A percentile compares a stretch with the other conserved stretches of the same genome.
Conservation (phyloP, 116 monocot species). For the Phalaenopsis hybrid region DNA sequence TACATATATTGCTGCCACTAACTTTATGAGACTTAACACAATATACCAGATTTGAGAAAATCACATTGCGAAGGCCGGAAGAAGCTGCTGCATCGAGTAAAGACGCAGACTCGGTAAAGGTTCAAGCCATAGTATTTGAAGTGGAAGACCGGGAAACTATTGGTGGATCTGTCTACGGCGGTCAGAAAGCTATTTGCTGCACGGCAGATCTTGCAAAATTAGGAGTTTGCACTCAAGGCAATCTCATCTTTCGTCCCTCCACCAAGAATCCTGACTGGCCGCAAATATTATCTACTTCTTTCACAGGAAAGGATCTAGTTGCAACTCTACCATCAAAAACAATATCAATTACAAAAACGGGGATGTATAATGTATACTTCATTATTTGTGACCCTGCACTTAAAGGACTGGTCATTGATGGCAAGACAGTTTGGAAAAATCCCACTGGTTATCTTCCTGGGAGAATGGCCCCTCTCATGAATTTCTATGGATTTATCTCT, state of each 20-base stretch:
- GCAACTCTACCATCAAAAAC: slow-evolving; percentile 53
- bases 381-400: slow-evolving; percentile 74
- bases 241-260: slow-evolving; percentile 60
- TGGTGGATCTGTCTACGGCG: slow-evolving; percentile 89
- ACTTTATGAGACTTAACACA: neutral
- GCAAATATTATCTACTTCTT: slow-evolving; percentile 42
- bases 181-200: slow-evolving; percentile 85
- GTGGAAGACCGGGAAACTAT: slow-evolving; percentile 72
- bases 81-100: slow-evolving; percentile 36
- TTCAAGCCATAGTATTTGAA: slow-evolving; percentile 81
- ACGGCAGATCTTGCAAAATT: slow-evolving; percentile 83
- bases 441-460: slow-evolving; percentile 82
- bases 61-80: slow-evolving; percentile 53
- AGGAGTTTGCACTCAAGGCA: slow-evolving; percentile 61
- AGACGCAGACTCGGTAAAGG: slow-evolving; percentile 30
- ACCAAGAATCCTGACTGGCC: slow-evolving; percentile 65
- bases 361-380: slow-evolving; percentile 94
- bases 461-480: slow-evolving; percentile 87
- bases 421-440: slow-evolving; percentile 88
- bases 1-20: neutral
- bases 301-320: slow-evolving; percentile 42
- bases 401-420: slow-evolving; percentile 50
- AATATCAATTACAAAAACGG: slow-evolving; percentile 59
- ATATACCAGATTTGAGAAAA: slow-evolving; percentile 60
- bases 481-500: slow-evolving; percentile 80